phyloP scores from a whole-genome alignment of 768 basidiomycete species.

The Chalciporus chontae region DNA sequence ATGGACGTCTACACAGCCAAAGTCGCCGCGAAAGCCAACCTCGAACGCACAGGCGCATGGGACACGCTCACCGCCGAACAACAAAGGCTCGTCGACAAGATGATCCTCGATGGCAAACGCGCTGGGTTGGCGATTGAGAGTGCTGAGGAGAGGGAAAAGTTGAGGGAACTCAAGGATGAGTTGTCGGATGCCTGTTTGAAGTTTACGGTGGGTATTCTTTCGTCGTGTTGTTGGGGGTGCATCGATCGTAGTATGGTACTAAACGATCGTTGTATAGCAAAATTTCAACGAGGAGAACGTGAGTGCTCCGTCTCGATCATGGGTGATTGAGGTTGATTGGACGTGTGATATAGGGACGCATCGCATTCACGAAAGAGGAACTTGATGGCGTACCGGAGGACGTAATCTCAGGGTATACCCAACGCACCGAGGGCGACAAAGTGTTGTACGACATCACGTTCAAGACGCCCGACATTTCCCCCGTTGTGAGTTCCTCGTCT shows the following conservation, averaged over 20 bases:
- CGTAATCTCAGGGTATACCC: slow-evolving; percentile 74
- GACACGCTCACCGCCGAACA: slow-evolving; percentile 64
- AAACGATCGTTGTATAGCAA: slow-evolving; percentile 46
- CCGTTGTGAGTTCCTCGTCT: slow-evolving; percentile 46
- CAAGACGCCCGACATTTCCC: slow-evolving; percentile 82
- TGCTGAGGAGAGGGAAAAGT: slow-evolving; percentile 46
- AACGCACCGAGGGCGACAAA: slow-evolving; percentile 53
- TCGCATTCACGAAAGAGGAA: slow-evolving; percentile 45
- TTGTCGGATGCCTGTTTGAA: slow-evolving; percentile 73
- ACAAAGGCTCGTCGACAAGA: slow-evolving; percentile 74
- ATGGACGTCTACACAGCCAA: slow-evolving; percentile 77
- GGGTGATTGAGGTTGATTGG: background rate
- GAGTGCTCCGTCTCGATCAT: slow-evolving; percentile 7
- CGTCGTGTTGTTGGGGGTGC: background rate
- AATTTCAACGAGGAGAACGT: slow-evolving; percentile 90
- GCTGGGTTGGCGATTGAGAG: slow-evolving; percentile 74
- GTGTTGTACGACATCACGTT: slow-evolving; percentile 71
- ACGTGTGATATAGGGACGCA: slow-evolving; percentile 42
- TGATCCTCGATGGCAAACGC: slow-evolving; percentile 75
- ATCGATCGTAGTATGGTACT: background rate
- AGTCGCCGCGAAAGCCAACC: slow-evolving; percentile 62
- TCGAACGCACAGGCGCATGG: slow-evolving; percentile 59
- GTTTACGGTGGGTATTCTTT: slow-evolving; percentile 57
- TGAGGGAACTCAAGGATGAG: slow-evolving; percentile 69
- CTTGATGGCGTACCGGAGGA: slow-evolving; percentile 79